Evolutionary conservation across 2,329 filamentous ascomycete species (phyloP), one percentile per base, ranked within the genome.

Genomic region (Teratosphaeria gauchensis): DNA sequence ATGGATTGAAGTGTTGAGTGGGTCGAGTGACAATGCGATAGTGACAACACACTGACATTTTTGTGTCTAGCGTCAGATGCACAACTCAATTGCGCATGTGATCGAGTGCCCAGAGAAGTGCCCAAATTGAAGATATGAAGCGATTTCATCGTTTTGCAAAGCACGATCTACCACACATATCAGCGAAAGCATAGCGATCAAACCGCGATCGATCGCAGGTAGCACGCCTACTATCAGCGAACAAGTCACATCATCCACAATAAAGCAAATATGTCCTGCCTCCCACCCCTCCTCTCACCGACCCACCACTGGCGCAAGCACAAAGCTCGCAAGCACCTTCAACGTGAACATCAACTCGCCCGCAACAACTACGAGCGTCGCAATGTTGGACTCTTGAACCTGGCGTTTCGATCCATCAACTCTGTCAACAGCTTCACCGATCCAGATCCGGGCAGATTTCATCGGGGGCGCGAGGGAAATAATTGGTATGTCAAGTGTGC

Each of bases 381-480:
- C 19, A 65, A 57, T 4, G 58, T 62, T n/a, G 62, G 62, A 3
- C 31, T 66, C 9, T 48, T 65, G 21, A 33, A 51, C 1, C 58
- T 65, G 28, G 63, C 62, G 9, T 55, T 64, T 30, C 56, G 59
- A 33, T 30, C 48, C 12, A 42, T 35, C 7, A 61, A 54, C 14
- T 63, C 61, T 19, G 53, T 62, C 19, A 64, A 66, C 48, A 62
- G 58, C 35, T 60, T 65, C 42, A 67, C 65, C 31, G 59, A 63
- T 28, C 57, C 54, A 19, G 62, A 66, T 60, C 65, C 65, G 30
- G 60, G 56, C 33, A 53, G 59, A 4, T 63, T 57, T 53, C 62
- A 61, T 55, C 51, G 52, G 52, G 19, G 42, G n/a, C 51, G 59
- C 28, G 46, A 59, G 42, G 59, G 55, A 33, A 59, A 58, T 28